Evolutionary conservation across 106 monocot genomes (phyloP), one percentile per base, ranked within the genome.

Genomic region (Acorus gramineus): DNA sequence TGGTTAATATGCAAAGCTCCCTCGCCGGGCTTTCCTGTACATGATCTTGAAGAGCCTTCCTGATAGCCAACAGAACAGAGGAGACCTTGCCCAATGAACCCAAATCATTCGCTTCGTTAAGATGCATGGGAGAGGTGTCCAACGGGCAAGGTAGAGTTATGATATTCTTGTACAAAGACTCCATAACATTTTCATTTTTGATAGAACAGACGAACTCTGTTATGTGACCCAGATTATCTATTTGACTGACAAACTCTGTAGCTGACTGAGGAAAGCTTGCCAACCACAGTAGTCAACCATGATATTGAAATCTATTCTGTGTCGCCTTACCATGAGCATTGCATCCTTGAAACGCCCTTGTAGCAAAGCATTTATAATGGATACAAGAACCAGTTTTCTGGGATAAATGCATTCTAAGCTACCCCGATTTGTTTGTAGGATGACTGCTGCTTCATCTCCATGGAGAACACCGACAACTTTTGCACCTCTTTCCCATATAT

Each of bases 251-350:
- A 75, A 98, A 98, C 42, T 89, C 81, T 10, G 75, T 55, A 7
- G 84, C 78, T 65, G 68, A 85, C 67, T 81, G 75, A 84, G 51
- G 78, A 98, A 98, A 73, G 66, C 13, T 55, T 84, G 75, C 81
- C 76, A 80, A 59, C 92, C 98, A 81, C 74, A 89, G 56, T 85
- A 89, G 68, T 98, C 98, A 71, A 89, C 76, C 59, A 98, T 81
- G 8, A 98, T n/a, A 69, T 92, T 98, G 64, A 98, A 92, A 76
- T 98, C 92, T 65, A 98, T 98, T 61, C 98, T 76, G 66, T 92
- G 98, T 42, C 98, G 76, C 74, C 98, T 92, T 60, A 98, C 92
- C 88, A 98, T 85, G 50, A 71, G 73, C 62, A 98, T 51, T 52
- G 88, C 85, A 69, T 89, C 85, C 86, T 61, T 79, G 53, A 86